A percentile compares a stretch with the other conserved stretches of the same genome.
These are phyloP conservation scores for Murraya paniculata DNA, from an alignment of 345 rosid genomes.

Conservation along the genomic window DNA sequence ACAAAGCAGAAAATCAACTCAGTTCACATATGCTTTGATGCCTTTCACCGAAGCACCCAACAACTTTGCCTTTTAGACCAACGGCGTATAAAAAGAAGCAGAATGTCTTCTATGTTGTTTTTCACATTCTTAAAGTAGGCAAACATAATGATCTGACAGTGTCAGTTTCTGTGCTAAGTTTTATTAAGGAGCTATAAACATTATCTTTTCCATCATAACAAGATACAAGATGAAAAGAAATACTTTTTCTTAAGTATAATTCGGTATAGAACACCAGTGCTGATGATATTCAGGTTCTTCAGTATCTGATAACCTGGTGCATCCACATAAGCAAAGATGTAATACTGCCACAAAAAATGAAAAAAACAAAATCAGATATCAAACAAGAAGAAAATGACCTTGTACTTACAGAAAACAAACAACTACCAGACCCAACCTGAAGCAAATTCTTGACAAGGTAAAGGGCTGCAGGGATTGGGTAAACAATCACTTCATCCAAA, in stretches of 20 bases:
- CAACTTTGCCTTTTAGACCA: not conserved
- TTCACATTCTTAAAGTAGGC: not conserved
- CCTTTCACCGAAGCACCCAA: not conserved
- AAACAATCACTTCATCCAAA: slow-evolving; percentile 79
- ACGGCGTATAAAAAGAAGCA: not conserved
- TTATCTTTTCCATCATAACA: not conserved
- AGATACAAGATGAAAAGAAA: slow-evolving; percentile 16
- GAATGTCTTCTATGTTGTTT: not conserved
- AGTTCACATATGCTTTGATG: not conserved
- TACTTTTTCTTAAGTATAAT: slow-evolving; percentile 92
- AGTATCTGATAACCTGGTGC: slow-evolving; percentile 98
- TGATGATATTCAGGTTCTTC: slow-evolving; percentile 94
- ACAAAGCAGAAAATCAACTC: not conserved
- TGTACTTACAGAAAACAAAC: slow-evolving; percentile 6
- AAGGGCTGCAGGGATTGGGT: slow-evolving; percentile 89
- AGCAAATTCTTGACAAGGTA: slow-evolving; percentile 96
- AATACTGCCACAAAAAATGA: slow-evolving; percentile 60
- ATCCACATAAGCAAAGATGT: slow-evolving; percentile 94
- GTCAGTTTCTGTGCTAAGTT: too few species aligned
- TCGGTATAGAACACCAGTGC: slow-evolving; percentile 89
- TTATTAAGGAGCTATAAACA: not conserved
- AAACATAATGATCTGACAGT: not conserved
- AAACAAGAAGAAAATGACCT: not conserved
- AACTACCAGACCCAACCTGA: slow-evolving; percentile 48
- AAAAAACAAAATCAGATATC: not conserved